Percentiles rank a stretch among this genome's conserved stretches.
Conservation (phyloP, 805 yeast genomes). For the Clavispora carvajalis region DNA sequence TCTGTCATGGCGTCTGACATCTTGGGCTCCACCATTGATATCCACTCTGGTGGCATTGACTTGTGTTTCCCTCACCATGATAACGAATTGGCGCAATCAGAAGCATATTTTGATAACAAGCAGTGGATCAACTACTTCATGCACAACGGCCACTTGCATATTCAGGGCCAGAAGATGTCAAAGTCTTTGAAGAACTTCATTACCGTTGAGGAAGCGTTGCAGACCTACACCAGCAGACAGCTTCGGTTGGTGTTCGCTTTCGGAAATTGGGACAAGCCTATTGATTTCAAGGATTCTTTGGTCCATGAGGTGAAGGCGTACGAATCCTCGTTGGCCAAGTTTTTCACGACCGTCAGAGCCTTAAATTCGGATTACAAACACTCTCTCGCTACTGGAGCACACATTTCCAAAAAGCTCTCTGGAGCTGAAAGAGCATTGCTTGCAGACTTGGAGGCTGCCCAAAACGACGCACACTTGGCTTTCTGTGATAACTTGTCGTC, state of each 20-base stretch:
- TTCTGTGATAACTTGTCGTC: conserved; percentile 87
- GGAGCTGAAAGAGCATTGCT: conserved; percentile 51
- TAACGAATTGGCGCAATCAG: conserved; percentile 95
- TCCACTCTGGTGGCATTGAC: conserved; percentile 96
- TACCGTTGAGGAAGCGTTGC: conserved; percentile 85
- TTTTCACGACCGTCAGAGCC: conserved; percentile 85
- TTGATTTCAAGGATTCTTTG: conserved; percentile 85
- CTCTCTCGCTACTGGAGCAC: conserved; percentile 32
- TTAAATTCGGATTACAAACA: conserved; percentile 61
- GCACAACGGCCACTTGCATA: conserved; percentile 96
- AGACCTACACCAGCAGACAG: conserved; percentile 69
- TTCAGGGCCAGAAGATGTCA: conserved; percentile 98
- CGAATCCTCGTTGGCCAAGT: conserved; percentile 73
- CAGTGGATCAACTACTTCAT: conserved; percentile 98
- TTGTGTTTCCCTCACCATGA: conserved; percentile 99
- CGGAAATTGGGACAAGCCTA: conserved; percentile 86
- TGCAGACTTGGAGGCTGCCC: conserved; percentile 44
- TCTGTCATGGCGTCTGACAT: conserved; percentile 96
- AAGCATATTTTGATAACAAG: conserved; percentile 79
- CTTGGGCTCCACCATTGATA: conserved; percentile 78
- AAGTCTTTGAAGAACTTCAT: conserved; percentile 93
- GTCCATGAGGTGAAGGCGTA: conserved; percentile 69
- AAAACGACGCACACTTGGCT: conserved; percentile 61
- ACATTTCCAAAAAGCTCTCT: conserved; percentile 59
- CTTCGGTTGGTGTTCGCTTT: conserved; percentile 86